Percentiles rank a stretch among this genome's conserved stretches.
Conservation (phyloP, 768 basidiomycete genomes). For the Hygrophorus pudorinus region DNA sequence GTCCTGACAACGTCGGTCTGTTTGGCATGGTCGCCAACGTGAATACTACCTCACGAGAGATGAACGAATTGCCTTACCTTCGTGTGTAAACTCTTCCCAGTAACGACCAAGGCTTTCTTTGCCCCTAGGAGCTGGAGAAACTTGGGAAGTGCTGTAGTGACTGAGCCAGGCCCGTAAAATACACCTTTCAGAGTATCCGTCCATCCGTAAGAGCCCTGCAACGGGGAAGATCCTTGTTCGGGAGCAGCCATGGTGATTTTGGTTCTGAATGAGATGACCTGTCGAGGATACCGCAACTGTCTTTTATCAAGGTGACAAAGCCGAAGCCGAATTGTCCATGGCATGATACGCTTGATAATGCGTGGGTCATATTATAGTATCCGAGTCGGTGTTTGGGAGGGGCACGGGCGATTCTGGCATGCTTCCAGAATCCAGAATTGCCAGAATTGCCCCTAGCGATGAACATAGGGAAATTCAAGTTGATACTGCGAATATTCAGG, state of each 20-base stretch:
- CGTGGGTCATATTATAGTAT: no score
- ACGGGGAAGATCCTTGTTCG: constrained; percentile 6
- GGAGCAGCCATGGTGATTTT: constrained; percentile 8
- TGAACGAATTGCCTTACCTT: constrained; percentile 33
- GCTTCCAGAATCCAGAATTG: no score
- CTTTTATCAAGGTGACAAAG: neutral
- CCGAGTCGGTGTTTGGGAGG: no score
- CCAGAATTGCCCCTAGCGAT: no score
- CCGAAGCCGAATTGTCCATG: no score
- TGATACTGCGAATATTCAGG: no score
- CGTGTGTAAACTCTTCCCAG: constrained; percentile 55
- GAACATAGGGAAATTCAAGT: no score
- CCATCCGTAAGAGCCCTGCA: constrained; percentile 55
- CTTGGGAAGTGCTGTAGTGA: constrained; percentile 52
- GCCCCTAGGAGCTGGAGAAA: constrained; percentile 43
- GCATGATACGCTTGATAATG: no score
- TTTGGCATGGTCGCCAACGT: no score
- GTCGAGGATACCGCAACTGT: neutral
- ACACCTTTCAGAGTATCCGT: constrained; percentile 59
- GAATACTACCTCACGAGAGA: neutral
- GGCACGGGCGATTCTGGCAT: no score
- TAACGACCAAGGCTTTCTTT: constrained; percentile 61
- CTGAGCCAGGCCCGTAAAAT: constrained; percentile 63
- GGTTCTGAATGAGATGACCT: neutral
- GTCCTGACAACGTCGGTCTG: constrained; percentile 54